phyloP scores from a whole-genome alignment of 768 basidiomycete genomes.

The Trametes meyenii region DNA sequence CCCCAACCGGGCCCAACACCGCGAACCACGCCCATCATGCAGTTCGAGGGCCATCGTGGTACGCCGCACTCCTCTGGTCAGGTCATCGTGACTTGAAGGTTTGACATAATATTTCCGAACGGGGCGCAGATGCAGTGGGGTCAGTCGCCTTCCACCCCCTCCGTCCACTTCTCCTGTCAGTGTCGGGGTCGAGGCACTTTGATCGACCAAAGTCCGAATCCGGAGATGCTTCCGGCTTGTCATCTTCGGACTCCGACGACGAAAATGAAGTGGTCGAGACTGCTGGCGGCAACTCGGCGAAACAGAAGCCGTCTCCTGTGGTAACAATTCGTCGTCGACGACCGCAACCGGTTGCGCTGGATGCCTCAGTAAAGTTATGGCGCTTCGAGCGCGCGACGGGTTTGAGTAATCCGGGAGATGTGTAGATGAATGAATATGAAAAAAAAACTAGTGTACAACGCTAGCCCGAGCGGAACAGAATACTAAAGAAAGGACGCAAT shows the following conservation, averaged over 20 bases:
- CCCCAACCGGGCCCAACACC: conserved; percentile 10
- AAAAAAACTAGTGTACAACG: conserved; percentile 6
- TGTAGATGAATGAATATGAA: background rate
- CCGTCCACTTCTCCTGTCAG: conserved; percentile 58
- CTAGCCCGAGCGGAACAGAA: background rate
- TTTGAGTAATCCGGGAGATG: background rate
- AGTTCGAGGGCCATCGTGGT: conserved; percentile 20
- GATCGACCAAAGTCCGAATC: conserved; percentile 19
- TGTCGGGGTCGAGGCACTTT: conserved; percentile 82
- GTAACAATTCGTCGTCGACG: conserved; percentile 12
- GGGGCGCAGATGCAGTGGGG: conserved; percentile 65
- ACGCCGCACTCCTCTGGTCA: conserved; percentile 3
- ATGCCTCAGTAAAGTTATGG: conserved; percentile 25
- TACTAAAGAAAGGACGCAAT: background rate
- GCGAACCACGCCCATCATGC: conserved; percentile 18
- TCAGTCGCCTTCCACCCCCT: conserved; percentile 75
- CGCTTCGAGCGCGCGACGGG: conserved; percentile 1
- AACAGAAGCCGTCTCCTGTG: background rate
- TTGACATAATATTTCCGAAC: conserved; percentile 1
- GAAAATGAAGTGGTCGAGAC: conserved; percentile 3
- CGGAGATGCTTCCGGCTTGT: conserved; percentile 8
- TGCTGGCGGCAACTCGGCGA: conserved; percentile 1
- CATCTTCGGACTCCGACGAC: conserved; percentile 11
- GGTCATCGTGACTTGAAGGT: conserved; percentile 5
- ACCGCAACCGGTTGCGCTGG: conserved; percentile 17